Base-by-base conservation (phyloP, 495 filamentous ascomycete genomes). In the Aspergillus biplanus region DNA sequence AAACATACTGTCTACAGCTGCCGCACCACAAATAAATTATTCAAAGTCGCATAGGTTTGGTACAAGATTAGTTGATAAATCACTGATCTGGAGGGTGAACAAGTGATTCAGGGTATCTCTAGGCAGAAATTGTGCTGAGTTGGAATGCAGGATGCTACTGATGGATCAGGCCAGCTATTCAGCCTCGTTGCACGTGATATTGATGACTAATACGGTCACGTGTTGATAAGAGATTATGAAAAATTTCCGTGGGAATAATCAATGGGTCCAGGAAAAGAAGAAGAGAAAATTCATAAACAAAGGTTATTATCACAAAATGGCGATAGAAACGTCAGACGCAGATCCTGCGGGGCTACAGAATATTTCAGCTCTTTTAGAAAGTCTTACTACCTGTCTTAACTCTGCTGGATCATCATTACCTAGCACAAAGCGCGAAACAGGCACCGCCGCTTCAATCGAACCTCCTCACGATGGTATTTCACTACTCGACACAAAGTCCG, bases 401-500 rank as follows among this genome's bases (percentile, higher is more conserved):
- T 85, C 85, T 7, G 81, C 89, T 1, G 72, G 78, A 13, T 82
- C 88, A 48, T 86, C 87, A 2, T 74, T 92, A 3, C 87, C 89
- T 8, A 85, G 86, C 50, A 63, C 69, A 5, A 63, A 62, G 34
- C 74, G 74, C 18, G 71, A 75, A 50, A 66, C 65, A 5, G 66
- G 73, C n/a, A 70, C 75, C 52, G 72, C 75, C 37, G 72, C 75
- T 42, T 78, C 79, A 37, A 80, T 87, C 52, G 69, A 88, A 48
- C 84, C 90, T 6, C 88, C 91, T 8, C 82, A 87, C 66, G 87
- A 97, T 64, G 94, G 94, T 64, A 93, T 99, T 54, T 97, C 95
- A 3, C 88, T 99, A 6, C 87, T 99, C 69, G 92, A 97, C 71
- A 85, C 89, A 56, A 99, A 99, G 74, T 97, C 92, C 80, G 96